Evolutionary conservation across 441 rosid genomes (phyloP).

Genomic region (Daphne laureola): DNA sequence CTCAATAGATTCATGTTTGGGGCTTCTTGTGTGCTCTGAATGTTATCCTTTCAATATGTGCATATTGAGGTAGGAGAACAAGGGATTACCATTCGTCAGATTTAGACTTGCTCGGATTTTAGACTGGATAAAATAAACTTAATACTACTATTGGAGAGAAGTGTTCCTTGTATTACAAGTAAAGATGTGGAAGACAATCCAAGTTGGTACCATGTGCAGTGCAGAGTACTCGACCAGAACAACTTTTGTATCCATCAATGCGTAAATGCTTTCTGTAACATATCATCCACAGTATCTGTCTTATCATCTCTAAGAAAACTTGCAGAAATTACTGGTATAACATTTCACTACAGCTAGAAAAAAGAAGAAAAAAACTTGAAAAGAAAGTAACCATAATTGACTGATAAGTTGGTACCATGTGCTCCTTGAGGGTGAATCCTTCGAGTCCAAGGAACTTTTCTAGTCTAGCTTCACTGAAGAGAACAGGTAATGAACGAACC

Average conservation of each 20-base stretch:
- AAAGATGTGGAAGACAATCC: background rate
- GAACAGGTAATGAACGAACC: slow-evolving; percentile 86
- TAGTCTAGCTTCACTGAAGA: slow-evolving; percentile 83
- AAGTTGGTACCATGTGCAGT: background rate
- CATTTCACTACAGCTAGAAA: slow-evolving; percentile 19
- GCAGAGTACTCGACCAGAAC: slow-evolving; percentile 4
- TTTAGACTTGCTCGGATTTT: too few species aligned
- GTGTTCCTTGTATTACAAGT: slow-evolving; percentile 3
- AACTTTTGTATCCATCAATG: background rate
- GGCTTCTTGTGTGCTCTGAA: too few species aligned
- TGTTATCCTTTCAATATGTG: too few species aligned
- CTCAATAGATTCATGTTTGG: too few species aligned
- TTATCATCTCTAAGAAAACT: slow-evolving; percentile 23
- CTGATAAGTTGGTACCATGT: slow-evolving; percentile 1
- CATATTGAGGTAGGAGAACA: too few species aligned
- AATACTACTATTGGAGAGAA: background rate
- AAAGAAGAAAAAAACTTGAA: slow-evolving; percentile 14
- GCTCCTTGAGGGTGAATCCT: slow-evolving; percentile 5
- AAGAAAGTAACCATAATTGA: background rate
- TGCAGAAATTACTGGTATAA: slow-evolving; percentile 25
- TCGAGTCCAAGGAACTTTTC: slow-evolving; percentile 8
- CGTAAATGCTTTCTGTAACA: slow-evolving; percentile 4
- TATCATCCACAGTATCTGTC: slow-evolving; percentile 12
- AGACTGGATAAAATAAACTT: background rate
- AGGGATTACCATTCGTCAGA: too few species aligned